Evolutionary conservation across 2,329 filamentous ascomycete genomes (phyloP).

Genomic region (Cadophora gregata): DNA sequence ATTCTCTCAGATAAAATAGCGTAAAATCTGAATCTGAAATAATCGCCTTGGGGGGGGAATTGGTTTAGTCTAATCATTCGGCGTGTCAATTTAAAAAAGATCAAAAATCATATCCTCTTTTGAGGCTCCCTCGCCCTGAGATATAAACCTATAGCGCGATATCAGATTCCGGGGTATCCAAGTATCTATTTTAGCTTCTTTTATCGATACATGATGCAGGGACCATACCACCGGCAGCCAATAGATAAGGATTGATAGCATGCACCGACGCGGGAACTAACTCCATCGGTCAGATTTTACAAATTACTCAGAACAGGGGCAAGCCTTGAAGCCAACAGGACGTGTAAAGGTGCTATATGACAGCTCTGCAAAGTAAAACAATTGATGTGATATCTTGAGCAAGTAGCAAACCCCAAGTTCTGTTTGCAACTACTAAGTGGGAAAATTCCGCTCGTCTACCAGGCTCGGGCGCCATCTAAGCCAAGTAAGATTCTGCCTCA

Average conservation of each 20-base stretch:
- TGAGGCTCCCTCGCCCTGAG: not conserved
- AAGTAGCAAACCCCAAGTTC: not conserved
- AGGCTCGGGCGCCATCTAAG: not conserved
- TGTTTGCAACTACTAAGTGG: not conserved
- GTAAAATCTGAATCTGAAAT: too few relatives aligned
- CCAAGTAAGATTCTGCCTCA: slow-evolving; percentile 1
- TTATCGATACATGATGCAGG: slow-evolving; percentile 11
- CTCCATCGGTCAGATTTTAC: not conserved
- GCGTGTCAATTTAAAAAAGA: not conserved
- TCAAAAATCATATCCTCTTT: not conserved
- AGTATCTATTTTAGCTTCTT: not conserved
- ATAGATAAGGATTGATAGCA: slow-evolving; percentile 2
- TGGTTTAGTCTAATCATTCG: too few relatives aligned
- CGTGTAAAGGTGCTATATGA: not conserved
- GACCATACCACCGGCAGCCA: not conserved
- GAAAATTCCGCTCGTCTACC: not conserved
- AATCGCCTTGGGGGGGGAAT: too few relatives aligned
- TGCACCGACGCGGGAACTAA: slow-evolving; percentile 13
- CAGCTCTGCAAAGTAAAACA: not conserved
- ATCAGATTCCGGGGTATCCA: not conserved
- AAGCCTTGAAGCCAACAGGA: not conserved
- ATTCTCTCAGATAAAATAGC: too few relatives aligned
- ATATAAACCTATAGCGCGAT: not conserved
- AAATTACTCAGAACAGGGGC: not conserved
- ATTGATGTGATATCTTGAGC: not conserved